phyloP scores from a whole-genome alignment of 1,139 yeast species.

The Saccharomyces hybrid region DNA sequence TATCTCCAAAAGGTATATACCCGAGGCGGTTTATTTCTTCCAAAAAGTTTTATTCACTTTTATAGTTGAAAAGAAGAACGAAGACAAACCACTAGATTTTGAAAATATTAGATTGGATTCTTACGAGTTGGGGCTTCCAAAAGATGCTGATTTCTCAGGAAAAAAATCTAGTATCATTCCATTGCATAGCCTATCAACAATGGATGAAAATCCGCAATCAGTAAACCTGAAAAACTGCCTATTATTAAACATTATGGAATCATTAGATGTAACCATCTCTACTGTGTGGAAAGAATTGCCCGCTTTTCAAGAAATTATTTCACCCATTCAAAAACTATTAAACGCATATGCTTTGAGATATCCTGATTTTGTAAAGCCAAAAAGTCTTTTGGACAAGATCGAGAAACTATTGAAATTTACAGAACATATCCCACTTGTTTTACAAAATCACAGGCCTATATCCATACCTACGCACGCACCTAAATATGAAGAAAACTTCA shows the following conservation, averaged over 20 bases:
- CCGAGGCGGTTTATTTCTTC: conserved; percentile 63
- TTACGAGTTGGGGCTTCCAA: conserved; percentile 19
- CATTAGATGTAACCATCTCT: conserved; percentile 18
- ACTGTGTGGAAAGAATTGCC: conserved; percentile 56
- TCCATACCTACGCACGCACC: conserved; percentile 85
- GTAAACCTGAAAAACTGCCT: conserved; percentile 32
- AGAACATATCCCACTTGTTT: conserved; percentile 63
- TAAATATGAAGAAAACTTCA: conserved; percentile 89
- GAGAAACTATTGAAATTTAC: conserved; percentile 45
- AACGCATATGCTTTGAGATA: conserved; percentile 12
- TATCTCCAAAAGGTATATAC: conserved; percentile 68
- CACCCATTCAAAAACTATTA: conserved; percentile 27
- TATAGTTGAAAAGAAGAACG: conserved; percentile 31
- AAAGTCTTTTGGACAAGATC: conserved; percentile 37
- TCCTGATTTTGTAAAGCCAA: conserved; percentile 23
- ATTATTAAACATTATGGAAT: conserved; percentile 26
- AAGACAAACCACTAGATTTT: neutral
- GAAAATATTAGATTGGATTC: conserved; percentile 22
- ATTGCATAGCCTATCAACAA: conserved; percentile 19
- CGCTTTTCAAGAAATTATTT: conserved; percentile 49
- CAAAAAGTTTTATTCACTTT: conserved; percentile 45
- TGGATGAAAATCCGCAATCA: conserved; percentile 12
- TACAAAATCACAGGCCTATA: conserved; percentile 80
- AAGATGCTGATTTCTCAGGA: conserved; percentile 8
- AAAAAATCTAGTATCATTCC: conserved; percentile 13